Conservation (phyloP, 768 basidiomycete genomes). For the Trametes gibbosa region DNA sequence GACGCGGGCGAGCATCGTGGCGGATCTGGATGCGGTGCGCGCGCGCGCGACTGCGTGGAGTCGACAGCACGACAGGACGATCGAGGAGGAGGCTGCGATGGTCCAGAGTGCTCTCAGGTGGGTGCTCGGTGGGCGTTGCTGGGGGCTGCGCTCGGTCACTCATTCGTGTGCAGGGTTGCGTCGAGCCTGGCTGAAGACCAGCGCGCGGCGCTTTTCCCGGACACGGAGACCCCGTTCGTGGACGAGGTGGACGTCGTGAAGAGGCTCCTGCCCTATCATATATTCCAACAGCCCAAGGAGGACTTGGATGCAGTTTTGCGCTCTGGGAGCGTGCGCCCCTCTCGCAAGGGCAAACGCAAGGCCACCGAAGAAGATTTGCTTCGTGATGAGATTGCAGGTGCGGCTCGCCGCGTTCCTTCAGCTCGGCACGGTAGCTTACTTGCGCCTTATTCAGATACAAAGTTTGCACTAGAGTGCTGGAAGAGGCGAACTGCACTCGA, state of each 20-base stretch:
- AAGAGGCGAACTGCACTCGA: slow-evolving; percentile 54
- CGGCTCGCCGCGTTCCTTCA: slow-evolving; percentile 1
- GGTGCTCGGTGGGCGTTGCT: slow-evolving; percentile 11
- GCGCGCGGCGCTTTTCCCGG: slow-evolving; percentile 54
- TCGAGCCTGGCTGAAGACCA: slow-evolving; percentile 63
- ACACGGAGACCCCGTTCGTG: slow-evolving; percentile 66
- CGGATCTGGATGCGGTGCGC: slow-evolving; percentile 21
- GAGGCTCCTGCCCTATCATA: slow-evolving; percentile 77
- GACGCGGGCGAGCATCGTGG: slow-evolving; percentile 12
- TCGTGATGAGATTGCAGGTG: slow-evolving; percentile 54
- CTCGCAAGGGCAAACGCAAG: slow-evolving; percentile 61
- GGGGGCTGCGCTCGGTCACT: not conserved
- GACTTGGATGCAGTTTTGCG: slow-evolving; percentile 42
- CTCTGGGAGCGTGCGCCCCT: slow-evolving; percentile 15
- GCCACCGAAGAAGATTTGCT: slow-evolving; percentile 43
- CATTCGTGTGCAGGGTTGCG: slow-evolving; percentile 42
- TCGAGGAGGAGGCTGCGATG: slow-evolving; percentile 52
- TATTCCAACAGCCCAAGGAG: slow-evolving; percentile 72
- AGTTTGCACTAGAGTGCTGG: slow-evolving; percentile 65
- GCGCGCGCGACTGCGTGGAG: slow-evolving; percentile 15
- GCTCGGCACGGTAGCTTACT: not conserved
- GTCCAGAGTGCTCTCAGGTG: slow-evolving; percentile 51
- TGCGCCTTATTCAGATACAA: slow-evolving; percentile 49
- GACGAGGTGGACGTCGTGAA: slow-evolving; percentile 62
- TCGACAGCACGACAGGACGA: slow-evolving; percentile 37